Base-by-base conservation (phyloP, 2,329 filamentous ascomycete genomes). In the Alternaria burnsii region DNA sequence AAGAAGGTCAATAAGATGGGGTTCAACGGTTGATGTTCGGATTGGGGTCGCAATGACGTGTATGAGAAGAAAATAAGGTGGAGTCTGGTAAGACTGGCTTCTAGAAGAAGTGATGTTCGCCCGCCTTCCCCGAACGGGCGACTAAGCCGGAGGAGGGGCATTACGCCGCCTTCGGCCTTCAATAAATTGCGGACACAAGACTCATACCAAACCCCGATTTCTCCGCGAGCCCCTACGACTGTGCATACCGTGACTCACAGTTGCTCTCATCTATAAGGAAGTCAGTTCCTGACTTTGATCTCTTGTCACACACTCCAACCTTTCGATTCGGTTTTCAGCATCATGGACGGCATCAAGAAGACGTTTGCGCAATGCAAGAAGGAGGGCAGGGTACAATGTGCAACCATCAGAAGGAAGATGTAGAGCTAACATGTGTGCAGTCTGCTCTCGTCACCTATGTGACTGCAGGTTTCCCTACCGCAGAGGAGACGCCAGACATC, bases 391-490 rank as follows among this genome's bases (percentile, higher is more conserved):
- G 79, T 80, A 75, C 51, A 72, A 57, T 30, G 16, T 22, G 22
- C 11, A 8, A 12, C 9, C 12, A 22, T 9, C 22, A 40, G 41
- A 41, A 28, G 36, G 14, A 5, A 14, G 8, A 56, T 34, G 24
- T 8, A 26, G 47, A 41, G 11, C 59, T 74, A 32, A 73, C 30
- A 42, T 6, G 32, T 34, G 18, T 74, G 67, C 78, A 95, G 87
- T 84, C 92, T 68, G 94, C 95, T 52, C 86, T 99, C 63, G 92
- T 99, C 67, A 94, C 94, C 28, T 99, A 99, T 85, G 93, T 97
- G 76, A 99, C 95, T 26, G 94, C 94, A 59, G 95, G 95, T 57
- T 99, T 89, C 77, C 95, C 95, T 16, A 91, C 87, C 36, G 85
- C 90, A n/a, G 87, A 91, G 71, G 89, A 92, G 73, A 96, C 93